Conservation (phyloP, 2,329 filamentous ascomycete species). For the Pseudogymnoascus destructans region DNA sequence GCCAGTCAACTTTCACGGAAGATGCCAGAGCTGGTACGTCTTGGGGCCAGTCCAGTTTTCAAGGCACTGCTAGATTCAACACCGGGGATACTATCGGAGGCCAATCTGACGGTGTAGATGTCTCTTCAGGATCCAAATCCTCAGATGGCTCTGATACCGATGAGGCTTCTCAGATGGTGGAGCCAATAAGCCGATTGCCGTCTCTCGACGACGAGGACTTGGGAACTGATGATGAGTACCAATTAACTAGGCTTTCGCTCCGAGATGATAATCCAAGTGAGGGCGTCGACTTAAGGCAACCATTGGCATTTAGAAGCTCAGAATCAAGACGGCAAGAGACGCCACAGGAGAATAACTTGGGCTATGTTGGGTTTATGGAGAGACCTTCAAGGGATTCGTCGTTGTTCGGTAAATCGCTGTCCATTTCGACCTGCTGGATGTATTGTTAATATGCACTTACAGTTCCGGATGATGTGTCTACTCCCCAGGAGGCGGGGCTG, state of each 20-base stretch:
- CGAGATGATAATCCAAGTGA: background rate
- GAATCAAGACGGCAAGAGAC: background rate
- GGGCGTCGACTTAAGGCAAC: background rate
- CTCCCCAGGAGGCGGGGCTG: constrained; percentile 17
- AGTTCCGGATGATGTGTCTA: constrained; percentile 23
- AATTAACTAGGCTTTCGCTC: background rate
- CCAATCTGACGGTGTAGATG: background rate
- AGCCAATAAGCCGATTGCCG: background rate
- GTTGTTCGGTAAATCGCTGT: background rate
- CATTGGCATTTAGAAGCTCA: background rate
- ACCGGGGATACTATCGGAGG: background rate
- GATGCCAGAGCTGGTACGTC: background rate
- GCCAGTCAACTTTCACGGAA: background rate
- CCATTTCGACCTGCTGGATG: background rate
- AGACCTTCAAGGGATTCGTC: constrained; percentile 14
- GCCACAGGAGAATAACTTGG: constrained; percentile 18
- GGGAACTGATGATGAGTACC: background rate
- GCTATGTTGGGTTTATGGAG: constrained; percentile 23
- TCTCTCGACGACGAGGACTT: background rate
- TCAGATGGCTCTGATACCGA: background rate
- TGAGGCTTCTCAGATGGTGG: background rate
- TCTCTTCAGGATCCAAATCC: background rate
- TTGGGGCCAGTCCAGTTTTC: background rate
- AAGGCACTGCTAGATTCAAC: background rate
- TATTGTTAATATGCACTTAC: background rate